Evolutionary conservation across 148 eudicot genomes (phyloP).

Genomic region (Camellia japonica): DNA sequence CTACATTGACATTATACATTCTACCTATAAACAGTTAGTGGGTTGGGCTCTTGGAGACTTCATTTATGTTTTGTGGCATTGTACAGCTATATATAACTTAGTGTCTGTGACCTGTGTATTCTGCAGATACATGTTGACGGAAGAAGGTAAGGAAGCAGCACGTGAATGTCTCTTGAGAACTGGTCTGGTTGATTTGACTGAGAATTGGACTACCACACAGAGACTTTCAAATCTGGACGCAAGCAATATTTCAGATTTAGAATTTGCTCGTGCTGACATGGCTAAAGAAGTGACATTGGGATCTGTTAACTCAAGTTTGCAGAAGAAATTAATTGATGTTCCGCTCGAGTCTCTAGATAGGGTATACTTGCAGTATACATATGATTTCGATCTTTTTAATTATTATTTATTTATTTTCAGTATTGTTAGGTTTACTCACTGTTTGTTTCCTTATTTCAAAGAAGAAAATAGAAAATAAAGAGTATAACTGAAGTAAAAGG

Average conservation of each 20-base stretch:
- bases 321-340: conserved; percentile 33
- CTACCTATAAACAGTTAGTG: not conserved
- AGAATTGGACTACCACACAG: conserved; percentile 19
- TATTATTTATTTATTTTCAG: not conserved
- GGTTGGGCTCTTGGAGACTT: not conserved
- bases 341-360: conserved; percentile 59
- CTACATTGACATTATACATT: not conserved
- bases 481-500: not conserved
- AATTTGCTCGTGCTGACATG: conserved; percentile 28
- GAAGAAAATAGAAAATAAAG: not conserved
- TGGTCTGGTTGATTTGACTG: conserved; percentile 47
- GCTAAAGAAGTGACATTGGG: conserved; percentile 23
- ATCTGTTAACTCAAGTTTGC: conserved; percentile 26
- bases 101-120: conserved; percentile 1
- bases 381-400: not conserved
- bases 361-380: conserved; percentile 33
- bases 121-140: conserved; percentile 81
- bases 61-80: not conserved
- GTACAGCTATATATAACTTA: not conserved
- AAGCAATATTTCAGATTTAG: conserved; percentile 29
- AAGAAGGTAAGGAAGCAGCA: conserved; percentile 69
- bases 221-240: conserved; percentile 22
- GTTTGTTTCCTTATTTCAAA: not conserved
- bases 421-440: not conserved
- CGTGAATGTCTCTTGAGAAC: conserved; percentile 77